Evolutionary conservation across 345 rosid species (phyloP), one percentile per base, ranked within the genome.

Genomic region (Fremontodendron californicum): DNA sequence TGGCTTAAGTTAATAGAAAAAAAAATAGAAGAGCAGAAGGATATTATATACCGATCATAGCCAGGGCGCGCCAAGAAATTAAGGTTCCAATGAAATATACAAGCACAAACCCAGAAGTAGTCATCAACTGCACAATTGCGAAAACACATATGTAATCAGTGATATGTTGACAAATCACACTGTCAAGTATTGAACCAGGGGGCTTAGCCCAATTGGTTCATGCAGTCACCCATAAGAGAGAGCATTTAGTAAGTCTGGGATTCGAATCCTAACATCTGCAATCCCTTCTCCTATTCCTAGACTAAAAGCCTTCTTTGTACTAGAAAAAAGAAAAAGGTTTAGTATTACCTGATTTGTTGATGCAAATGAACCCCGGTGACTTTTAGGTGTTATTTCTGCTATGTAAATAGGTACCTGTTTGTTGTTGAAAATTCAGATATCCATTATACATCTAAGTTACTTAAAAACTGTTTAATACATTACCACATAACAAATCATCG

Each of bases 321-420:
- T n/a, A n/a, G n/a, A n/a, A n/a, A n/a, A n/a, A n/a, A n/a, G n/a
- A n/a, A n/a, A n/a, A n/a, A 3, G 2, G 2, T 23, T 37, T 52
- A 4, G 2, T n/a, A 35, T 37, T 61, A 89, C 90, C 80, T 76
- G 78, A 55, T 71, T 77, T 8, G 75, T 57, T 0, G 80, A 77
- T 27, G 74, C 61, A 31, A 87, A 81, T 10, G 70, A 67, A 74
- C 92, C 90, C 5, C 86, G 63, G 13, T 40, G 1, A 54, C 77
- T 72, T 46, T 76, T 84, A 0, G 87, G 90, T 12, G 86, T 64
- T 21, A 89, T 74, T 78, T 89, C 90, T 27, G 92, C 89, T 9
- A 87, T 52, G 21, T 86, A 85, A 15, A 87, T 81, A 4, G 86
- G 86, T 2, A 80, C 80, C 92, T 87, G 81, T 27, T 46, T 69